phyloP scores from a whole-genome alignment of 139 green algal genomes.

The Chlorella sp. region DNA sequence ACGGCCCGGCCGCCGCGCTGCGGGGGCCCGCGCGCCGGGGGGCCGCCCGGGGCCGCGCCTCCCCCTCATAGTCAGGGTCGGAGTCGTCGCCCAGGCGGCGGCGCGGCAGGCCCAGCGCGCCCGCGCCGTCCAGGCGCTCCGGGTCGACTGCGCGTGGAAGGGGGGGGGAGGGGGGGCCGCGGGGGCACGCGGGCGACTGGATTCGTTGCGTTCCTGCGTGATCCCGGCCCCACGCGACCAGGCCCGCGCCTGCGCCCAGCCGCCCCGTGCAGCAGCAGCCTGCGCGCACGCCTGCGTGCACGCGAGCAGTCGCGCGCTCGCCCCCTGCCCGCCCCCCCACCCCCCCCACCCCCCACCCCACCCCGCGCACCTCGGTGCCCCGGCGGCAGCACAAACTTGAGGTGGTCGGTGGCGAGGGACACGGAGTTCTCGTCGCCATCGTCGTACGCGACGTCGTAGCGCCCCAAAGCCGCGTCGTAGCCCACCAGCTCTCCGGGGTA shows the following conservation, averaged over 20 bases:
- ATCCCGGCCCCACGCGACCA: too few species aligned
- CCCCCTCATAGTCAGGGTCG: slow-evolving; percentile 37
- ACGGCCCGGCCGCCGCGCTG: too few species aligned
- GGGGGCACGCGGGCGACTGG: not conserved
- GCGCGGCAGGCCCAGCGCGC: not conserved
- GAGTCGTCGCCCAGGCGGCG: slow-evolving; percentile 19
- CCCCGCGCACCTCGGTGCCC: slow-evolving; percentile 16
- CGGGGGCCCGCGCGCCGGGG: too few species aligned
- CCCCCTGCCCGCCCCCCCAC: too few species aligned
- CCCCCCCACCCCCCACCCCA: too few species aligned
- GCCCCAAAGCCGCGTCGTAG: slow-evolving; percentile 48
- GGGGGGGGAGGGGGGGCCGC: not conserved
- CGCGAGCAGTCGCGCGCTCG: too few species aligned
- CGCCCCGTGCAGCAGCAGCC: too few species aligned
- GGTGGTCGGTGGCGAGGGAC: slow-evolving; percentile 43
- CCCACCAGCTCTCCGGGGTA: slow-evolving; percentile 43
- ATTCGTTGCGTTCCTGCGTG: too few species aligned
- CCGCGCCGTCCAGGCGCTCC: slow-evolving; percentile 10
- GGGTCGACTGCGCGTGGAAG: not conserved
- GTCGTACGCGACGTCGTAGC: slow-evolving; percentile 65
- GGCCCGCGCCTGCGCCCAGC: too few species aligned
- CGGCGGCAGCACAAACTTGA: slow-evolving; percentile 71
- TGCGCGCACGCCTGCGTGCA: not conserved
- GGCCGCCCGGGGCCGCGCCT: not conserved
- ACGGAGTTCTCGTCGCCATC: slow-evolving; percentile 52